phyloP scores from a whole-genome alignment of 129 eudicot species.

The Lonicera japonica region DNA sequence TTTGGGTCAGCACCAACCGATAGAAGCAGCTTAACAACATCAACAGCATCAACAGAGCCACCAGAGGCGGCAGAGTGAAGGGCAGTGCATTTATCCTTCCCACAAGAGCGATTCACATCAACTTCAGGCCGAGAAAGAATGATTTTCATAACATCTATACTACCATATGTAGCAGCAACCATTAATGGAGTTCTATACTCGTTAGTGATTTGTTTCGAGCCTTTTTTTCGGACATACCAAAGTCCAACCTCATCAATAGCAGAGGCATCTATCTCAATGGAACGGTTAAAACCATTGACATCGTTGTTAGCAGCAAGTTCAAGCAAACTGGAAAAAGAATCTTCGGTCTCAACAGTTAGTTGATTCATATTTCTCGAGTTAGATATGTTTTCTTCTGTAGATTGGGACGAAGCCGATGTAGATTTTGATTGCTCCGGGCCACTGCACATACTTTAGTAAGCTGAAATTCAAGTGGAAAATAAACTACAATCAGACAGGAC shows the following conservation, averaged over 20 bases:
- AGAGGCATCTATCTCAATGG: slow-evolving; percentile 41
- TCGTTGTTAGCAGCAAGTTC: slow-evolving; percentile 85
- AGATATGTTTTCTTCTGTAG: slow-evolving; percentile 13
- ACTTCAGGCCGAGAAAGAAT: slow-evolving; percentile 45
- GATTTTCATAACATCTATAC: slow-evolving; percentile 53
- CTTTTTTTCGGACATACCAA: slow-evolving; percentile 72
- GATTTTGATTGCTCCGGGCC: slow-evolving; percentile 40
- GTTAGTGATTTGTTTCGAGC: slow-evolving; percentile 51
- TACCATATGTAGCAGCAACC: slow-evolving; percentile 93
- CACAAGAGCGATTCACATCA: slow-evolving; percentile 59
- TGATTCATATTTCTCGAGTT: slow-evolving; percentile 33
- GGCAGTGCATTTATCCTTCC: slow-evolving; percentile 65
- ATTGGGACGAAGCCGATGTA: slow-evolving; percentile 11
- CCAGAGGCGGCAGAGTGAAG: slow-evolving; percentile 89
- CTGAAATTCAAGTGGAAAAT: slow-evolving; percentile 18
- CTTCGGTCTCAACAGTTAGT: slow-evolving; percentile 49
- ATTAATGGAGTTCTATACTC: slow-evolving; percentile 78
- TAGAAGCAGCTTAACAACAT: slow-evolving; percentile 56
- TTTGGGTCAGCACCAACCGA: slow-evolving; percentile 70
- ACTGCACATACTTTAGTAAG: slow-evolving; percentile 49
- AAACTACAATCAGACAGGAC: neutral
- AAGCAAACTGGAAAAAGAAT: slow-evolving; percentile 62
- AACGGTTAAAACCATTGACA: slow-evolving; percentile 48
- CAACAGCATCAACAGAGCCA: slow-evolving; percentile 55
- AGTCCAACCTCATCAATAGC: slow-evolving; percentile 62